Evolutionary conservation across 2,329 filamentous ascomycete genomes (phyloP).

Genomic region (Penicillium olsonii): DNA sequence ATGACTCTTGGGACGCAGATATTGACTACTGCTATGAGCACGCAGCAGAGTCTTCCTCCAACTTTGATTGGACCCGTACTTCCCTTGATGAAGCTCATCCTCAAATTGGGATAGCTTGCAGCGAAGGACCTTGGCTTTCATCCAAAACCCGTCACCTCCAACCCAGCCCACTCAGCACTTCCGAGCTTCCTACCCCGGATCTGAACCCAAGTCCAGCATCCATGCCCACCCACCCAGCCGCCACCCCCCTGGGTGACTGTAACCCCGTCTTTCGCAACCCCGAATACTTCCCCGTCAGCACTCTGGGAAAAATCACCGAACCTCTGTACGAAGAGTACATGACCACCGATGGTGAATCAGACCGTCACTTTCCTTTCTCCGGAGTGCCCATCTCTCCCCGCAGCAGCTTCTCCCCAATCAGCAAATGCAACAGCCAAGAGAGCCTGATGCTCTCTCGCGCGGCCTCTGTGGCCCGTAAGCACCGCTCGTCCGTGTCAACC

Average conservation of each 20-base stretch:
- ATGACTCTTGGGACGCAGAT: constrained; percentile 61
- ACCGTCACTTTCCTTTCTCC: constrained; percentile 50
- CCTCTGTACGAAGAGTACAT: constrained; percentile 44
- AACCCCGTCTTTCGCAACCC: constrained; percentile 26
- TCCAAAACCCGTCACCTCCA: constrained; percentile 17
- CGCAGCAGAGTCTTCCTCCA: constrained; percentile 60
- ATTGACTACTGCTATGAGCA: constrained; percentile 65
- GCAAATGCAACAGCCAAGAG: constrained; percentile 60
- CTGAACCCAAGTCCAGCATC: constrained; percentile 38
- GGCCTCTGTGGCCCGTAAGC: constrained; percentile 49
- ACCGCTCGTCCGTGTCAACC: constrained; percentile 50
- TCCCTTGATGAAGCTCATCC: constrained; percentile 34
- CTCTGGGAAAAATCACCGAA: constrained; percentile 37
- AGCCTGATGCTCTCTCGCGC: constrained; percentile 55
- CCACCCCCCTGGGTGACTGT: constrained; percentile 34
- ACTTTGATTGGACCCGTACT: constrained; percentile 58
- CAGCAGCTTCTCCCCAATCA: constrained; percentile 54
- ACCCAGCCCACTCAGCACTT: constrained; percentile 28
- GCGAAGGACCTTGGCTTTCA: constrained; percentile 13
- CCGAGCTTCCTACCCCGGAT: constrained; percentile 32
- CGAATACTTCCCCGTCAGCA: constrained; percentile 32
- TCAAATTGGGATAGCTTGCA: constrained; percentile 17
- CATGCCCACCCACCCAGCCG: constrained; percentile 26
- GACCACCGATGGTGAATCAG: constrained; percentile 47
- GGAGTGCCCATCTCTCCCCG: constrained; percentile 43